Evolutionary conservation across 140 eudicot species (phyloP).

Genomic region (Anethum foeniculum): DNA sequence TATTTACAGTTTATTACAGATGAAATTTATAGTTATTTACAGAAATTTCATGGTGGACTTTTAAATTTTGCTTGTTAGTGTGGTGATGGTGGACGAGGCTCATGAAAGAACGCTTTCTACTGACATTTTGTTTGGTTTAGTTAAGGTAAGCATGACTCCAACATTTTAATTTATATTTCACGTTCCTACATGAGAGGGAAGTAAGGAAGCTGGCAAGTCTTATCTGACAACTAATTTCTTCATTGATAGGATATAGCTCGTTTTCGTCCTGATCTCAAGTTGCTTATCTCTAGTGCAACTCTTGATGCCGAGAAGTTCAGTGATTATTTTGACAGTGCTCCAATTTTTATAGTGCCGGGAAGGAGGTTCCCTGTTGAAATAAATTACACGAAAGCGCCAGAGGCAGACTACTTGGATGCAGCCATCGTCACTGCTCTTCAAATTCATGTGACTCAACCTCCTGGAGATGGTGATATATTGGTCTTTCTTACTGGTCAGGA

Average conservation of each 20-base stretch:
- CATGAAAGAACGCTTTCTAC: conserved; percentile 96
- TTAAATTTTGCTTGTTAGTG: conserved; percentile 39
- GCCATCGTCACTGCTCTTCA: conserved; percentile 92
- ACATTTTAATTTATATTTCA: not conserved
- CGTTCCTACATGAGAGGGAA: not conserved
- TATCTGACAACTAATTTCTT: not conserved
- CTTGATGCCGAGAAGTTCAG: conserved; percentile 93
- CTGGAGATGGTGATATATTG: conserved; percentile 84
- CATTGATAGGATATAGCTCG: conserved; percentile 71
- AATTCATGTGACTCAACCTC: conserved; percentile 80
- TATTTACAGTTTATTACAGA: not conserved
- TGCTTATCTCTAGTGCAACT: conserved; percentile 93
- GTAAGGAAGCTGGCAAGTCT: not conserved
- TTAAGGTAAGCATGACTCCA: conserved; percentile 47
- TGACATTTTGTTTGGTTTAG: conserved; percentile 89
- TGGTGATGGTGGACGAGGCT: conserved; percentile 98
- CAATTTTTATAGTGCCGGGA: conserved; percentile 87
- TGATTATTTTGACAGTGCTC: conserved; percentile 88
- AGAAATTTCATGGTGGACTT: not conserved
- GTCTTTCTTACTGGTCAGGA: conserved; percentile 88
- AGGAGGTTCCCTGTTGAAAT: conserved; percentile 90
- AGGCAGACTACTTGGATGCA: conserved; percentile 94
- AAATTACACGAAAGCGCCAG: conserved; percentile 90
- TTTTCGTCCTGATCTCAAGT: conserved; percentile 84
- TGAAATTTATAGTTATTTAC: not conserved